Percentiles rank a stretch among this genome's conserved stretches.
phyloP scores from a whole-genome alignment of 495 filamentous ascomycete species.

The Viridothelium virens region DNA sequence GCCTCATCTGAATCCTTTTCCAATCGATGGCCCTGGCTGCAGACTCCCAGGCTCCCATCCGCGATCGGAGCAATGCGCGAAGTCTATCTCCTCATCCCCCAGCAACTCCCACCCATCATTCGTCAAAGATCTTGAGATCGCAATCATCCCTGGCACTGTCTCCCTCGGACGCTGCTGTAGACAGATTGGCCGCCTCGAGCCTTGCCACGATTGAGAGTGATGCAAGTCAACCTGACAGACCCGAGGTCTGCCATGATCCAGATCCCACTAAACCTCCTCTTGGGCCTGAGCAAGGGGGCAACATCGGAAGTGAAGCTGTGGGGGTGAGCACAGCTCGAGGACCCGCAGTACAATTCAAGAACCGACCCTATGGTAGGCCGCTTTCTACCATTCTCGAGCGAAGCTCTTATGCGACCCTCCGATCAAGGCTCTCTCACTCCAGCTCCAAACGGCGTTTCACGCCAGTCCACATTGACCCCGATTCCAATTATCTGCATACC shows the following conservation, averaged over 20 bases:
- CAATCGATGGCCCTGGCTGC: background rate
- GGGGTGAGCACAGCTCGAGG: background rate
- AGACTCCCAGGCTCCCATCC: background rate
- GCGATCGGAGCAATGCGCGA: slow-evolving; percentile 6
- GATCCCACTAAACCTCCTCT: background rate
- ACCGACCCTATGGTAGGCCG: slow-evolving; percentile 4
- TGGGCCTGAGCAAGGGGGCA: background rate
- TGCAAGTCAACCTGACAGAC: background rate
- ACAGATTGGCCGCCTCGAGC: background rate
- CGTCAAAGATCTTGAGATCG: background rate
- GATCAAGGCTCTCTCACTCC: slow-evolving; percentile 8
- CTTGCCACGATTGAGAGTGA: background rate
- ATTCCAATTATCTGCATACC: slow-evolving; percentile 12
- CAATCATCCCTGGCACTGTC: background rate
- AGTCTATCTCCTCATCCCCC: background rate
- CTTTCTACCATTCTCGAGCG: slow-evolving; percentile 7
- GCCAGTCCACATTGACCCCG: slow-evolving; percentile 3
- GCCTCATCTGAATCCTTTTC: background rate
- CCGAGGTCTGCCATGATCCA: background rate
- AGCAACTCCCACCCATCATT: background rate
- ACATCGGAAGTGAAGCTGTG: background rate
- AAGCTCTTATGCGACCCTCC: slow-evolving; percentile 8
- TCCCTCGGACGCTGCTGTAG: background rate
- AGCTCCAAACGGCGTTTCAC: slow-evolving; percentile 12
- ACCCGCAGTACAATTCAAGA: background rate